Evolutionary conservation across 768 basidiomycete species (phyloP).

Genomic region (Tremella fuciformis): DNA sequence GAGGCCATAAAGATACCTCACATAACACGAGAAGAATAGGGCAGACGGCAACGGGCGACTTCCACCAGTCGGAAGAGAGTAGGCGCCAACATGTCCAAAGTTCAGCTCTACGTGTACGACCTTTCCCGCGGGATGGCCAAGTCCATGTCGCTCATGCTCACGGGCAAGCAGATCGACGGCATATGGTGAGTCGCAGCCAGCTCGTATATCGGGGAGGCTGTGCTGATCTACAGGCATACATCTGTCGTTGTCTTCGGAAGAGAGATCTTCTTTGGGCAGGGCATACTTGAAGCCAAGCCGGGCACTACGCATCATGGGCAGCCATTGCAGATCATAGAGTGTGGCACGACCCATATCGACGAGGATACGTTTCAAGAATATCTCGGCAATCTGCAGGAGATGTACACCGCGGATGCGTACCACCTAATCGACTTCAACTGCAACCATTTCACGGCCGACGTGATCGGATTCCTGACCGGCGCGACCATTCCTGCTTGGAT

Average conservation of each 20-base stretch:
- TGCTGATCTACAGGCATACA: constrained; percentile 67
- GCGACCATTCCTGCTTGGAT: constrained; percentile 76
- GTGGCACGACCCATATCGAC: constrained; percentile 59
- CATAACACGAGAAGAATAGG: too few species aligned
- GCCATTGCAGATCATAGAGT: constrained; percentile 41
- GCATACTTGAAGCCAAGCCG: constrained; percentile 68
- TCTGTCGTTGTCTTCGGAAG: constrained; percentile 81
- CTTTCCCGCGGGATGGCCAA: constrained; percentile 81
- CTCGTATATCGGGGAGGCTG: background rate
- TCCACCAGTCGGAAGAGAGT: too few species aligned
- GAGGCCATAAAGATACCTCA: too few species aligned
- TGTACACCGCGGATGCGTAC: constrained; percentile 83
- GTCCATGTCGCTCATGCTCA: constrained; percentile 72
- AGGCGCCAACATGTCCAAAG: constrained; percentile 52
- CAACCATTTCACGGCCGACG: constrained; percentile 89
- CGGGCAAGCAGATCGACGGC: constrained; percentile 86
- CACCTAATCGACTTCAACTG: constrained; percentile 78
- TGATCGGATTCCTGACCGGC: constrained; percentile 81
- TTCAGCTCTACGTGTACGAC: constrained; percentile 86
- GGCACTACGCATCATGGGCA: constrained; percentile 66
- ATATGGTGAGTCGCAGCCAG: constrained; percentile 66
- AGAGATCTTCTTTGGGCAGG: constrained; percentile 88
- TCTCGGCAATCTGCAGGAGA: constrained; percentile 66
- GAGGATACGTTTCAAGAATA: constrained; percentile 84
- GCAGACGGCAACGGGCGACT: too few species aligned